Evolutionary conservation across 2,329 filamentous ascomycete species (phyloP), one percentile per base, ranked within the genome.

Genomic region (Cordyceps cateniannulata): DNA sequence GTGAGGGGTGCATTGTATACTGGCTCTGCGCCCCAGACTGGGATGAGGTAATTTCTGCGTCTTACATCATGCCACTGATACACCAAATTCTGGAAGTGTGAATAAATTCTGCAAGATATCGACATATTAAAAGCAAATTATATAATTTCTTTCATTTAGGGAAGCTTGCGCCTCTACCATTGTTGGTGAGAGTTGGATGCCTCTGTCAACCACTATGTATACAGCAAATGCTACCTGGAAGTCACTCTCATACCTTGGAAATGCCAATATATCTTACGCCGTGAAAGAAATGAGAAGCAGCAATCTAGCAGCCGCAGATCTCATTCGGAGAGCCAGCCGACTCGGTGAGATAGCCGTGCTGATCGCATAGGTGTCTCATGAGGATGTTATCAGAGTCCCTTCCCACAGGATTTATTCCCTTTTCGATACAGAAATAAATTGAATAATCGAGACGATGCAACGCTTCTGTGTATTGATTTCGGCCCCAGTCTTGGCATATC

Each of bases 1-100:
- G 48, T 47, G 57, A 59, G 57, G 27, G 57, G 57, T 35, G 57
- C 48, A 35, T 27, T 59, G 22, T 44, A 24, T 59, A 25, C 56
- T 42, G 38, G 32, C 32, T n/a, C 10, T 35, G 32, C 32, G 32
- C 32, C 32, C 48, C 47, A 52, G 48, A 24, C 32, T 38, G 12
- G 25, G 49, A 59, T 59, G 57, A 59, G 57, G 57, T 53, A 52
- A 52, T 59, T 45, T 42, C 18, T 35, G 38, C 57, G 20, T 25
- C 38, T 22, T 52, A 20, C 38, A 20, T 7, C 40, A 47, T 29
- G 27, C 14, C 1, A 9, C 20, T 51, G 9, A 20, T 20, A n/a
- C 18, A 24, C 9, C n/a, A 27, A 35, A 14, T 14, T 7, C 20
- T 14, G 14, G 4, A 7, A 1, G 29, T 35, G 8, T 6, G 12